Percentiles rank a stretch among this genome's conserved stretches.
phyloP scores from a whole-genome alignment of 2,329 filamentous ascomycete genomes.

The Seiridium cupressi region DNA sequence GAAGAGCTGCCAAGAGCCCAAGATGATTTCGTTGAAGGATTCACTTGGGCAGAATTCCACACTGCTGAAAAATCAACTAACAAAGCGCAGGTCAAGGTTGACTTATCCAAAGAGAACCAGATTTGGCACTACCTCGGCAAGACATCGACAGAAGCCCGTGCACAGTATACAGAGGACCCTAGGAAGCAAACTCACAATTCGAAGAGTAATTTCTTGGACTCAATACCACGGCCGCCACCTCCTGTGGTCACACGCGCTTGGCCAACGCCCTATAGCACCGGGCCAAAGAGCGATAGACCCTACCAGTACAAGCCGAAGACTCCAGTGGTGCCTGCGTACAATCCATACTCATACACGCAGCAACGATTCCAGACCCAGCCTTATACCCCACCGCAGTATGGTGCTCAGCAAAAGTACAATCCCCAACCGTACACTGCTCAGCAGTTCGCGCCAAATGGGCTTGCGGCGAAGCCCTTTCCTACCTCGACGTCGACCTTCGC shows the following conservation, averaged over 20 bases:
- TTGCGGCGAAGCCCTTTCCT: slow-evolving; percentile 11
- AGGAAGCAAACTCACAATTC: slow-evolving; percentile 58
- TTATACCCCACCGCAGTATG: neutral
- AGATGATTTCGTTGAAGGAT: slow-evolving; percentile 65
- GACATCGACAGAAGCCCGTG: slow-evolving; percentile 83
- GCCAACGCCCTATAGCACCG: slow-evolving; percentile 16
- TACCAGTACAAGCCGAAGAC: slow-evolving; percentile 32
- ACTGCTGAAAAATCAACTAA: slow-evolving; percentile 56
- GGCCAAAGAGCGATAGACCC: slow-evolving; percentile 26
- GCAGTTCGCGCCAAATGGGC: slow-evolving; percentile 29
- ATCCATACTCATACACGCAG: slow-evolving; percentile 11
- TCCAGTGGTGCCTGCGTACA: slow-evolving; percentile 20
- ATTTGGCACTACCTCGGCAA: slow-evolving; percentile 88
- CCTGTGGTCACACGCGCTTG: slow-evolving; percentile 23
- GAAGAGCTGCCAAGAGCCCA: slow-evolving; percentile 64
- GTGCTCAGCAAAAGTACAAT: slow-evolving; percentile 10
- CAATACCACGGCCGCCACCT: slow-evolving; percentile 52
- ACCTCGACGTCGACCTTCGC: slow-evolving; percentile 10
- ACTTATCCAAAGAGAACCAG: slow-evolving; percentile 70
- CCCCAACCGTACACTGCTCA: slow-evolving; percentile 29
- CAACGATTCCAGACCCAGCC: neutral
- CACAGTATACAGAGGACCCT: slow-evolving; percentile 85
- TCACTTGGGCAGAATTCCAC: slow-evolving; percentile 79
- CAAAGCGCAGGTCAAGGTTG: slow-evolving; percentile 63
- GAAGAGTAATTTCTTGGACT: slow-evolving; percentile 71